Conservation (phyloP, 352 stramenopile species). For the Phytophthora hibernalis region DNA sequence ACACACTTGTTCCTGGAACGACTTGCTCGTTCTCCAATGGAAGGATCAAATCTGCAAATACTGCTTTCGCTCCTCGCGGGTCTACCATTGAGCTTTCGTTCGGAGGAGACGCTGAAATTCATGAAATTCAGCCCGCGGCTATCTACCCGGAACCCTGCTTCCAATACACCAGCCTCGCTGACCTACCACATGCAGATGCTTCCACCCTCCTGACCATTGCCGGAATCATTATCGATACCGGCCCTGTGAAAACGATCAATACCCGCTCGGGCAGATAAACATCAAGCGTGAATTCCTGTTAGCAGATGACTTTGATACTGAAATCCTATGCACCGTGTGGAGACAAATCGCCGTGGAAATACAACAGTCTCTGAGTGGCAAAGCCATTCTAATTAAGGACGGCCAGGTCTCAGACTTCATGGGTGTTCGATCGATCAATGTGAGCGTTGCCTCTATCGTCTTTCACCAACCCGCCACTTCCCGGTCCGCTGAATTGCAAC, state of each 20-base stretch:
- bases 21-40: no score
- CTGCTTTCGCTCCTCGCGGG: no score
- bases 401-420: not conserved
- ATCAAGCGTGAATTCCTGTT: not conserved
- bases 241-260: not conserved
- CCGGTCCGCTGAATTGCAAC: not conserved
- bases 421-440: not conserved
- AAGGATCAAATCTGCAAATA: no score
- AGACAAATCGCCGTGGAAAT: not conserved
- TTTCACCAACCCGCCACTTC: not conserved
- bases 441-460: not conserved
- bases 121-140: no score
- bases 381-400: not conserved
- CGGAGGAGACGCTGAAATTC: no score
- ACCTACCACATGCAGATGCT: no score
- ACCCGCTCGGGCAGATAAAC: not conserved
- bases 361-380: not conserved
- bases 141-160: no score
- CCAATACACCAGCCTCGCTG: no score
- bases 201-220: no score
- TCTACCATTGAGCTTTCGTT: no score
- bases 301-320: not conserved
- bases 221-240: not conserved
- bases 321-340: not conserved
- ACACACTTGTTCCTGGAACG: no score